Base-by-base conservation (phyloP, 345 rosid species). In the Noccaea bulbosa region DNA sequence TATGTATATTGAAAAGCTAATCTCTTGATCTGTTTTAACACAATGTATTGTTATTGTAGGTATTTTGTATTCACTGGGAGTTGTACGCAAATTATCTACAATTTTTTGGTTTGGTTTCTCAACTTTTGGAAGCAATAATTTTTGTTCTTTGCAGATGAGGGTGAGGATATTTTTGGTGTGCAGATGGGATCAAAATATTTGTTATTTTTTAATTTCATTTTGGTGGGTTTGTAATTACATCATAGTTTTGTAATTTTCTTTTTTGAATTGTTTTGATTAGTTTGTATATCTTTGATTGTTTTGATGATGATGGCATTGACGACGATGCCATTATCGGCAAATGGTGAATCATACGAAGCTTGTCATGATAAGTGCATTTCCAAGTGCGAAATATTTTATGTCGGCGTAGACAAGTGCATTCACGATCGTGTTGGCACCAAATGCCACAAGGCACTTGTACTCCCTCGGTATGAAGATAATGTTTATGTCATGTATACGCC, bases 31-130 rank as follows among this genome's bases (percentile, higher is more conserved):
- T 67, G 68, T 62, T 69, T 0, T 2, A 45, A 37, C 30, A 37
- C 16, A 47, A 49, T 58, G 39, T 56, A 12, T 52, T 53, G 27
- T 27, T 41, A n/a, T 71, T 62, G 62, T 54, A 71, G 76, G 56
- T 62, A 32, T 40, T 20, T 20, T 51, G 54, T 51, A 48, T 49
- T 38, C 38, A 50, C 4, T 53, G 39, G 47, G 39, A 45, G 48
- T 15, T 62, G 51, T 33, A n/a, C 34, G 51, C 33, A 62, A 5
- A 0, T 49, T 39, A 50, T 49, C 11, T 51, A 8, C 24, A 12
- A 12, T 20, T 33, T 24, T 47, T 71, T 49, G 53, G 49, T 41
- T 62, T 62, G 55, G 63, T 32, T 71, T 70, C 59, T 48, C 50
- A 48, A 30, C 49, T 59, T 51, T 41, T 43, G 61, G 67, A 60